Conservation (phyloP, 2,329 filamentous ascomycete genomes). For the Pyrenophora seminiperda region DNA sequence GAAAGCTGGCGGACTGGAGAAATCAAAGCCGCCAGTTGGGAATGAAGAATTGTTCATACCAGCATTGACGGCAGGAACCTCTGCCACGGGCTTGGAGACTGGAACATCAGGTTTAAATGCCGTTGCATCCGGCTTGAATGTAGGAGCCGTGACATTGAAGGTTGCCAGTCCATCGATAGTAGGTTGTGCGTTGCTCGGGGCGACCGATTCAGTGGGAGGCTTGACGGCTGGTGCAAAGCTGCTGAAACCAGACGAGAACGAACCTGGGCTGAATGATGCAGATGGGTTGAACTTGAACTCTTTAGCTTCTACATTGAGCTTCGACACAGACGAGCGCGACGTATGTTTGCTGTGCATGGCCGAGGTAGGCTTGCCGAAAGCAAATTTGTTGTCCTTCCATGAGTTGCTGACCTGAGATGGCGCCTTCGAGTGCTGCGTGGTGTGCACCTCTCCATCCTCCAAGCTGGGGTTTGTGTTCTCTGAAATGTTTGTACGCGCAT, state of each 20-base stretch:
- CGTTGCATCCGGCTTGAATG: slow-evolving; percentile 78
- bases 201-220: slow-evolving; percentile 55
- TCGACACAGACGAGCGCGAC: slow-evolving; percentile 73
- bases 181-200: slow-evolving; percentile 51
- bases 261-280: slow-evolving; percentile 56
- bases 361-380: slow-evolving; percentile 40
- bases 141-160: slow-evolving; percentile 72
- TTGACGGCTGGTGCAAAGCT: slow-evolving; percentile 49
- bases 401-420: slow-evolving; percentile 46
- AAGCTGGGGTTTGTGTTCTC: slow-evolving; percentile 48
- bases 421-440: slow-evolving; percentile 44
- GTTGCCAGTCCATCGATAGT: slow-evolving; percentile 44
- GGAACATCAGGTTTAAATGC: slow-evolving; percentile 73
- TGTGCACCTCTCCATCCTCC: slow-evolving; percentile 39
- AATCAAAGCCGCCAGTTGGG: slow-evolving; percentile 29
- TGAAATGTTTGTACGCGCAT: slow-evolving; percentile 48
- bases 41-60: slow-evolving; percentile 19
- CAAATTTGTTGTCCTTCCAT: slow-evolving; percentile 46
- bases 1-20: slow-evolving; percentile 31
- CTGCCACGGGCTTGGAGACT: slow-evolving; percentile 40
- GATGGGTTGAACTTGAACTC: slow-evolving; percentile 78
- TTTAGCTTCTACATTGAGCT: slow-evolving; percentile 85
- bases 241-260: slow-evolving; percentile 48
- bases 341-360: slow-evolving; percentile 60
- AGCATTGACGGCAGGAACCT: slow-evolving; percentile 22